Percentiles rank a stretch among this genome's conserved stretches.
These are phyloP conservation scores for Fraxinus nigra DNA, from an alignment of 305 asterid genomes.

Conservation along the genomic window DNA sequence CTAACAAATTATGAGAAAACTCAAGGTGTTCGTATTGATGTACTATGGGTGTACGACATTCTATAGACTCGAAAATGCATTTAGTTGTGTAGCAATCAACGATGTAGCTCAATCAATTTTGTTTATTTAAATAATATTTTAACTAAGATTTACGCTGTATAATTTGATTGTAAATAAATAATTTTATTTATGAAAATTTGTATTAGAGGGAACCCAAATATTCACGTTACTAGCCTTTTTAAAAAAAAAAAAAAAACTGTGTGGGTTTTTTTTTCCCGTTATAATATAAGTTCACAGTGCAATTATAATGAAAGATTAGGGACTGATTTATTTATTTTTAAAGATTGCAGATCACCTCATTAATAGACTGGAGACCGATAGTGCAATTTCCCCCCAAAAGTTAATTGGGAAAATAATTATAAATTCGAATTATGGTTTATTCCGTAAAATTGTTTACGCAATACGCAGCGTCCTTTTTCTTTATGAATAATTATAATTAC, in stretches of 20 bases:
- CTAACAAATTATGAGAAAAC: background rate
- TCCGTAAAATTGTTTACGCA: conserved; percentile 30
- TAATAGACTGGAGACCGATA: background rate
- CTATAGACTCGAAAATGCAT: background rate
- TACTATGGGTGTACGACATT: background rate
- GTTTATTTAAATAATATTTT: background rate
- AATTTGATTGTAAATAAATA: background rate
- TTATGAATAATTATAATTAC: conserved; percentile 19
- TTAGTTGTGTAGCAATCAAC: background rate
- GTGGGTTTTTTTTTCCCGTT: too few relatives aligned
- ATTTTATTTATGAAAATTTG: background rate
- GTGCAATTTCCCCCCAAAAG: conserved; percentile 16
- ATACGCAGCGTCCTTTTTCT: conserved; percentile 35
- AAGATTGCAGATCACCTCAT: background rate
- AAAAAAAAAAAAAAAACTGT: too few relatives aligned
- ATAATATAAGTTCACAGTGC: background rate
- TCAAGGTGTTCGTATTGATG: background rate
- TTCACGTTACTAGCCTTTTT: background rate
- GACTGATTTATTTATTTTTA: background rate
- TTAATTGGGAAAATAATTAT: conserved; percentile 24
- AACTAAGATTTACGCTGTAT: background rate
- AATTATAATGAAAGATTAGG: background rate
- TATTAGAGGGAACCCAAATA: background rate
- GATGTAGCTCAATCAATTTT: background rate
- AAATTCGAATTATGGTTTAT: conserved; percentile 34